These are phyloP conservation scores for Lineolata rhizophorae DNA, from an alignment of 495 filamentous ascomycete species.

Conservation along the genomic window DNA sequence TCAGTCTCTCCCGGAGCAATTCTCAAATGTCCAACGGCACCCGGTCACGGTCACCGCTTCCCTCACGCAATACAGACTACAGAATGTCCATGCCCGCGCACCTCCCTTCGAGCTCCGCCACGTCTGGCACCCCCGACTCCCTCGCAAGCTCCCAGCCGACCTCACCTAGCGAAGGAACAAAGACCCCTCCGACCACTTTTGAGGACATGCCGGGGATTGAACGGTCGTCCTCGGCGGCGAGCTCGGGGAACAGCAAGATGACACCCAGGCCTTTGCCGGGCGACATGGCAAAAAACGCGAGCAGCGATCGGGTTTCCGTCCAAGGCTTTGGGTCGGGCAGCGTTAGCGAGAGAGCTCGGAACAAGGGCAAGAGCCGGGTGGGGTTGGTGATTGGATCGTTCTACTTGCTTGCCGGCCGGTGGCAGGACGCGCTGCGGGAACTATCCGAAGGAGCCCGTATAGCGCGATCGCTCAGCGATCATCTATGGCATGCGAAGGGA, in stretches of 20 bases:
- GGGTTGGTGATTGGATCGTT: slow-evolving; percentile 65
- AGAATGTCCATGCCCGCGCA: slow-evolving; percentile 72
- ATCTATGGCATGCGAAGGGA: slow-evolving; percentile 92
- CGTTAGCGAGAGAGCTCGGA: slow-evolving; percentile 51
- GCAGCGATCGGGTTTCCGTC: slow-evolving; percentile 59
- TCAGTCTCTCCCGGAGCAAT: slow-evolving; percentile 27
- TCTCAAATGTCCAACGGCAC: slow-evolving; percentile 31
- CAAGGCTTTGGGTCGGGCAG: slow-evolving; percentile 62
- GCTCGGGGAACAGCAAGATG: too few species aligned
- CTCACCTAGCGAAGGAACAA: too few species aligned
- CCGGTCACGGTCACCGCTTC: slow-evolving; percentile 25
- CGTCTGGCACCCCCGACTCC: slow-evolving; percentile 21
- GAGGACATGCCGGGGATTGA: slow-evolving; percentile 39
- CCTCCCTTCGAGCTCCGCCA: slow-evolving; percentile 25
- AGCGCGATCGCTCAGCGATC: slow-evolving; percentile 64
- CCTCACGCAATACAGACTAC: slow-evolving; percentile 22
- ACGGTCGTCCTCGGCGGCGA: slow-evolving; percentile 7
- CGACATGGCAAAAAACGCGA: slow-evolving; percentile 21
- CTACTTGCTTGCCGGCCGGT: slow-evolving; percentile 71
- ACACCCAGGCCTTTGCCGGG: too few species aligned
- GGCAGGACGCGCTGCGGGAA: slow-evolving; percentile 75
- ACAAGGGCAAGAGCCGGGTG: slow-evolving; percentile 61
- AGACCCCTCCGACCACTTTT: slow-evolving; percentile 39
- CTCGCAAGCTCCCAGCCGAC: too few species aligned
- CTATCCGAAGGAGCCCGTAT: slow-evolving; percentile 56